phyloP scores from a whole-genome alignment of 148 eudicot genomes.

The Rhododendron molle region DNA sequence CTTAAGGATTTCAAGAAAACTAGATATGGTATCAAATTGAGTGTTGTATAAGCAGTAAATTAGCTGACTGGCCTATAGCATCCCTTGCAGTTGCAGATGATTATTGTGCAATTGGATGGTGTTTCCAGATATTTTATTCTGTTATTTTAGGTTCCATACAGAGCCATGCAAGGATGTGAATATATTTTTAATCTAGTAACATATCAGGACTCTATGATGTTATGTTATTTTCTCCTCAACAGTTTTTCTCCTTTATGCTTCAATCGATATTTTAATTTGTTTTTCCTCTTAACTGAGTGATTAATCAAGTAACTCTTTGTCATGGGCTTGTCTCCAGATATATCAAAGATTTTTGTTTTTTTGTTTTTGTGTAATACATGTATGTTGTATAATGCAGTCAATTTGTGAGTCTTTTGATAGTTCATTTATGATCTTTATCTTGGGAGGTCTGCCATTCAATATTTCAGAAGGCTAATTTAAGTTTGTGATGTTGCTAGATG shows the following conservation, averaged over 20 bases:
- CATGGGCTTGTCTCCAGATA: not conserved
- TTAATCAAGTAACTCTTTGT: not conserved
- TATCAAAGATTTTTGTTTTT: not conserved
- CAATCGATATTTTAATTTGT: not conserved
- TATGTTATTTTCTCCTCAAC: not conserved
- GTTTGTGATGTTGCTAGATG: constrained; percentile 53
- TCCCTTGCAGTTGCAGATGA: not conserved
- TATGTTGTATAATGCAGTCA: not conserved
- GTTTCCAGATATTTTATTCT: not conserved
- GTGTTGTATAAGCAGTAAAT: not conserved
- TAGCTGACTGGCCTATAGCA: not conserved
- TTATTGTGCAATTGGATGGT: not conserved
- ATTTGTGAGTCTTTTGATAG: not conserved
- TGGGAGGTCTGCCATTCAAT: not conserved
- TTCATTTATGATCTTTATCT: not conserved
- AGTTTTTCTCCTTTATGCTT: not conserved
- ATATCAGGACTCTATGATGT: not conserved
- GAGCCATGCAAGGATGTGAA: not conserved
- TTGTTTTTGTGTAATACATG: not conserved
- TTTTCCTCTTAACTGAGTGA: not conserved
- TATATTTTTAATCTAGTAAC: not conserved
- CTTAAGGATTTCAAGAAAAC: constrained; percentile 92
- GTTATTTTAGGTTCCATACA: not conserved
- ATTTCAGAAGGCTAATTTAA: constrained; percentile 8
- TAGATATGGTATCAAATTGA: constrained; percentile 70